These are phyloP conservation scores for Westerdykella aurantiaca DNA, from an alignment of 2,329 filamentous ascomycete species.

Conservation along the genomic window DNA sequence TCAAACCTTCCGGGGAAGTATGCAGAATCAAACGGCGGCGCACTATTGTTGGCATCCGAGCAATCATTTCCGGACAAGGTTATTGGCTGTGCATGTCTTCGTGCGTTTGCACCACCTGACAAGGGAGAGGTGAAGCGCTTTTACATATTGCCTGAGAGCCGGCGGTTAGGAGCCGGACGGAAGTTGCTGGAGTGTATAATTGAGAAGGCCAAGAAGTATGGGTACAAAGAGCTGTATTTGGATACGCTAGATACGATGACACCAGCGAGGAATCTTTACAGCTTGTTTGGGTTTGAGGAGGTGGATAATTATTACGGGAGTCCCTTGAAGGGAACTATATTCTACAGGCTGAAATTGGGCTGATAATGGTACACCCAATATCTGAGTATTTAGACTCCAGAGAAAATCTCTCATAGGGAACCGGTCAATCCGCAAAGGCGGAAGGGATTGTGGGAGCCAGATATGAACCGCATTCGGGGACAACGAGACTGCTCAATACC, in stretches of 20 bases:
- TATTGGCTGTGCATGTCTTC: constrained; percentile 50
- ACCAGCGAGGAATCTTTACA: constrained; percentile 48
- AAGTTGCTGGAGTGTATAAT: constrained; percentile 45
- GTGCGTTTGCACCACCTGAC: constrained; percentile 31
- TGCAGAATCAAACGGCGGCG: constrained; percentile 40
- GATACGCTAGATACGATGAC: constrained; percentile 53
- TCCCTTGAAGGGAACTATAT: constrained; percentile 49
- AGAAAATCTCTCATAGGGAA: too few relatives aligned
- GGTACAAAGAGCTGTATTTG: constrained; percentile 50
- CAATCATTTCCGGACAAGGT: constrained; percentile 12
- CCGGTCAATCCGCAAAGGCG: too few relatives aligned
- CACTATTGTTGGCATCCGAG: constrained; percentile 44
- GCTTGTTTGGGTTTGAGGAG: constrained; percentile 47
- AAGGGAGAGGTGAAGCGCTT: constrained; percentile 55
- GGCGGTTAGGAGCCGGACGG: constrained; percentile 48
- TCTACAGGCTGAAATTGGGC: constrained; percentile 39
- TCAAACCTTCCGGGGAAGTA: constrained; percentile 52
- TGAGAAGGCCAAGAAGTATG: constrained; percentile 41
- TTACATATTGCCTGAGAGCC: constrained; percentile 45
- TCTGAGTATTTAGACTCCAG: too few relatives aligned
- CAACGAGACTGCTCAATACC: too few relatives aligned
- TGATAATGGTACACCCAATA: too few relatives aligned
- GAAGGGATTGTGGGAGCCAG: too few relatives aligned
- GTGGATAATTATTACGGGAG: constrained; percentile 52
- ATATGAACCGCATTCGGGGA: too few relatives aligned